Evolutionary conservation across 208 protist species (phyloP).

Genomic region (Trichomonas tenax): DNA sequence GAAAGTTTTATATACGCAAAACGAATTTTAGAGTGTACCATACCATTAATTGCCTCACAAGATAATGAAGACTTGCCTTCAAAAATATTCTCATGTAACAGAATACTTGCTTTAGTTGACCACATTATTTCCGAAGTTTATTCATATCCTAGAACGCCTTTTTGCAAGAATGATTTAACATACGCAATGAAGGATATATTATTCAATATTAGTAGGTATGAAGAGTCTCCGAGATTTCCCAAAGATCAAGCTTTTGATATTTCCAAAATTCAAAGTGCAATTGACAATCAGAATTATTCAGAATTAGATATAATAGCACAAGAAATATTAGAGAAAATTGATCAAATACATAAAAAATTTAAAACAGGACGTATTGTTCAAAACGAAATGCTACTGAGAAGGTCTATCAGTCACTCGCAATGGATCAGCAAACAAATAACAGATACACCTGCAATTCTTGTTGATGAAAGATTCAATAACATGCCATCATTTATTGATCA

Average conservation of each 20-base stretch:
- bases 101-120: neutral
- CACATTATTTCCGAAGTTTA: neutral
- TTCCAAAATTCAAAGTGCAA: neutral
- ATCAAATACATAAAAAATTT: neutral
- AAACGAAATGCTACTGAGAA: neutral
- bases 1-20: neutral
- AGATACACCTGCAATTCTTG: neutral
- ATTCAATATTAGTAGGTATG: neutral
- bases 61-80: neutral
- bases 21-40: neutral
- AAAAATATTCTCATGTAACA: neutral
- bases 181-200: neutral
- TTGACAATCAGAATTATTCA: neutral
- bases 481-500: neutral
- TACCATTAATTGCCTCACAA: neutral
- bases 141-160: neutral
- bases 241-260: neutral
- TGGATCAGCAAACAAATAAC: neutral
- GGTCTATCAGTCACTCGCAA: neutral
- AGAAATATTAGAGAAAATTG: neutral
- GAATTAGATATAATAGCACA: neutral
- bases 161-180: neutral
- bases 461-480: neutral
- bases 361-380: neutral
- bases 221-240: neutral